These are phyloP conservation scores for Zostera marina DNA, from an alignment of 116 monocot species.

Conservation along the genomic window DNA sequence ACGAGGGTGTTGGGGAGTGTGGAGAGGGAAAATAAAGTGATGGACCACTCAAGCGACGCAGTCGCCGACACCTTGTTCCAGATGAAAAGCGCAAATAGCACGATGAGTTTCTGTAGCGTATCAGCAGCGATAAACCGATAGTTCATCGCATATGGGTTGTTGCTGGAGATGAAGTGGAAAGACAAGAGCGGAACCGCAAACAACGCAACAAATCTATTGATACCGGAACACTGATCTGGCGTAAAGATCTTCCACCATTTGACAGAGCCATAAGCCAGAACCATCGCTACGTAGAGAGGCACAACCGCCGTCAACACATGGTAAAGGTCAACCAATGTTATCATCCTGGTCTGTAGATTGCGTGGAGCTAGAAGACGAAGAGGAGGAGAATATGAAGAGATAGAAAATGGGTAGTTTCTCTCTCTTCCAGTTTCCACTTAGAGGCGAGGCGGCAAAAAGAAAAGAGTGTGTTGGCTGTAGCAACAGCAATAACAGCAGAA, in stretches of 20 bases:
- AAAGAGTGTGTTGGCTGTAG: not conserved
- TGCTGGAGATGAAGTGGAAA: conserved; percentile 33
- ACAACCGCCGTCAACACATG: conserved; percentile 32
- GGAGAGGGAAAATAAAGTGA: conserved; percentile 27
- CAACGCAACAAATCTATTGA: conserved; percentile 33
- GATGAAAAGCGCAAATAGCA: conserved; percentile 27
- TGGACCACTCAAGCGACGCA: conserved; percentile 23
- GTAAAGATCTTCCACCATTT: conserved; percentile 34
- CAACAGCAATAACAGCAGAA: not conserved
- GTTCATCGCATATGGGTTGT: conserved; percentile 25
- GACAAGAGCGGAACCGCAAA: conserved; percentile 34
- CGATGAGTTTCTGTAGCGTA: conserved; percentile 69
- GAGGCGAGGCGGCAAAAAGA: not conserved
- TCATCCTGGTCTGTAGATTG: conserved; percentile 3
- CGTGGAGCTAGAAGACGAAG: not conserved
- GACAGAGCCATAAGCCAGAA: conserved; percentile 23
- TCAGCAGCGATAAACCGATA: conserved; percentile 78
- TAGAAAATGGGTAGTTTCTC: too few relatives aligned
- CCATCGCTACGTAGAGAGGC: conserved; percentile 32
- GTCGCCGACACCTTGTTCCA: conserved; percentile 18
- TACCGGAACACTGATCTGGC: conserved; percentile 25
- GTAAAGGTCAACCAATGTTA: conserved; percentile 11
- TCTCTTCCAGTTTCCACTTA: too few relatives aligned
- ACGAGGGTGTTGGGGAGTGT: conserved; percentile 35
- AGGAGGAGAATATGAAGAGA: not conserved